Percentiles rank a stretch among this genome's conserved stretches.
Conservation (phyloP, 768 basidiomycete genomes). For the Termitomyces sp. region DNA sequence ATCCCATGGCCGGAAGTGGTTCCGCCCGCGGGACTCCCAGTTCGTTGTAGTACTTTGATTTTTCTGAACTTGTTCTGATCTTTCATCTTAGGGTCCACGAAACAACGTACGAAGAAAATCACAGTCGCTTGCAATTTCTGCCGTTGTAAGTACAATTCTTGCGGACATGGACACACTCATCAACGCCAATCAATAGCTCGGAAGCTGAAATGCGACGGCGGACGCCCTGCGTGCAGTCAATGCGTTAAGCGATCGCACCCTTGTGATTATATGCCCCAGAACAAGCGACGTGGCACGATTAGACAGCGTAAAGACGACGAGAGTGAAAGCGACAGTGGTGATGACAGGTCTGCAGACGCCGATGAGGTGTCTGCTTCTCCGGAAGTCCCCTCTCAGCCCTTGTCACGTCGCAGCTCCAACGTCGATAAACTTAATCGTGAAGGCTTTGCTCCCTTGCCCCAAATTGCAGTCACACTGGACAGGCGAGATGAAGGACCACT, state of each 20-base stretch:
- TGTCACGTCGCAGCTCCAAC: conserved; percentile 47
- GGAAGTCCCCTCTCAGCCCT: conserved; percentile 43
- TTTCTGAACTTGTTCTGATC: conserved; percentile 1
- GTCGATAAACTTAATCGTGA: conserved; percentile 39
- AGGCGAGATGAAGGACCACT: conserved; percentile 44
- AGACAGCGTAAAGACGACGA: conserved; percentile 60
- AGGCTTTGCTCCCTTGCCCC: conserved; percentile 35
- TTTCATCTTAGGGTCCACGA: conserved; percentile 47
- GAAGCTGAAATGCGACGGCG: conserved; percentile 87
- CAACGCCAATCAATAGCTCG: conserved; percentile 49
- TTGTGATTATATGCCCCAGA: conserved; percentile 79
- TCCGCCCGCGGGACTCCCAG: conserved; percentile 30
- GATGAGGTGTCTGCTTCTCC: conserved; percentile 57
- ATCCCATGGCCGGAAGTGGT: conserved; percentile 31
- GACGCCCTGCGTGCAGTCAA: conserved; percentile 77
- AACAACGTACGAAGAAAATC: conserved; percentile 78
- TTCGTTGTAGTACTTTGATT: conserved; percentile 32
- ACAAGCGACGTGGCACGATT: conserved; percentile 65
- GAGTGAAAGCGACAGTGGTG: conserved; percentile 66
- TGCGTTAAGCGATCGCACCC: conserved; percentile 74
- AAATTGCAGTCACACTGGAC: conserved; percentile 37
- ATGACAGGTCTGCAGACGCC: conserved; percentile 49
- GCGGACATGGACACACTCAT: conserved; percentile 2
- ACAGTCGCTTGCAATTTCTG: conserved; percentile 91
- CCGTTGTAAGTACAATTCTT: conserved; percentile 58